These are phyloP conservation scores for Mycosphaerelloides madeirae DNA, from an alignment of 2,329 filamentous ascomycete species.

Conservation along the genomic window DNA sequence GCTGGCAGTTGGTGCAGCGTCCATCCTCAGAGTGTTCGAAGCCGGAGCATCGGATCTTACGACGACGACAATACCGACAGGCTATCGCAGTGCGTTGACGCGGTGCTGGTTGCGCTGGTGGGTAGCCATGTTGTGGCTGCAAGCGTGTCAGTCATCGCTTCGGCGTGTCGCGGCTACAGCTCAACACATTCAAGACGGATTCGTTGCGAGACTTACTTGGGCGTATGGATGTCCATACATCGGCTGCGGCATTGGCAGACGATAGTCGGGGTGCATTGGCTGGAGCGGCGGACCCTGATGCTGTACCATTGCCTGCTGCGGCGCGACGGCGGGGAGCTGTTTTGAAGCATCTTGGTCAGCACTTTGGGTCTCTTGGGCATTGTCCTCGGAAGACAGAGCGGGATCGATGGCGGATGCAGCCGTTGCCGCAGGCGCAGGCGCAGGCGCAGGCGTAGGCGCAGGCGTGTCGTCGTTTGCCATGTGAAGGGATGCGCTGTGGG, in stretches of 20 bases:
- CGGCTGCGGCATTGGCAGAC: constrained; percentile 43
- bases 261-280: constrained; percentile 43
- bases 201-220: constrained; percentile 23
- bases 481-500: no score
- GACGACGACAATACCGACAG: constrained; percentile 55
- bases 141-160: no score
- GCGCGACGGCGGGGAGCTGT: constrained; percentile 34
- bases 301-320: constrained; percentile 20
- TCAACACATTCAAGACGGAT: no score
- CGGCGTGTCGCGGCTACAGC: no score
- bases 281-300: constrained; percentile 36
- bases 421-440: no score
- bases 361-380: constrained; percentile 3
- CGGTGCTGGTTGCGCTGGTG: constrained; percentile 48
- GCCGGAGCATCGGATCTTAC: constrained; percentile 70
- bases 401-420: constrained; percentile 25
- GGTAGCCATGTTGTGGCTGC: constrained; percentile 38
- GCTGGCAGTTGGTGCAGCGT: constrained; percentile 66
- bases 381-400: constrained; percentile 22
- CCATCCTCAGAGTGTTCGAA: constrained; percentile 69
- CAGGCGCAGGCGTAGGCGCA: no score
- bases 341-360: constrained; percentile 25
- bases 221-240: constrained; percentile 42
- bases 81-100: constrained; percentile 58
- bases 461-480: no score